Conservation (phyloP, 257 asterid genomes). For the Solanum acaule region DNA sequence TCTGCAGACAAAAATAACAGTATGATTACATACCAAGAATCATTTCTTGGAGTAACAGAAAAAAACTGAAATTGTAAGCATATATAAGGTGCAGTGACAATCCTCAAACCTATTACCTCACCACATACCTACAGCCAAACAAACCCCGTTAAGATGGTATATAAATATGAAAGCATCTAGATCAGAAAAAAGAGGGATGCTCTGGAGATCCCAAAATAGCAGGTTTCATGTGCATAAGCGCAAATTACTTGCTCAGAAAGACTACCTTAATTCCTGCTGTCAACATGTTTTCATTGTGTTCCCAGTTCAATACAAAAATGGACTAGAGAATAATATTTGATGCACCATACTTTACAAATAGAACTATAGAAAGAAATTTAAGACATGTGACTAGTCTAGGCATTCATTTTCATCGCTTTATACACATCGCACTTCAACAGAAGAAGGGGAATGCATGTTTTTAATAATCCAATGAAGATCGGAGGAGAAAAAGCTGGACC, state of each 20-base stretch:
- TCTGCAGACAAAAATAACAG: constrained; percentile 39
- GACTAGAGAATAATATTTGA: background rate
- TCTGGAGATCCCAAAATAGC: background rate
- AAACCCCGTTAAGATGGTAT: background rate
- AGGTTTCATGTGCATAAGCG: background rate
- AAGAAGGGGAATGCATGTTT: background rate
- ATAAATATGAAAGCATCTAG: background rate
- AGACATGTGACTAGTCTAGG: background rate
- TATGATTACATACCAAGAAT: constrained; percentile 21
- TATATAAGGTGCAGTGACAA: background rate
- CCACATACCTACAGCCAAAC: background rate
- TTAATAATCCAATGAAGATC: background rate
- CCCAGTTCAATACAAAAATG: background rate
- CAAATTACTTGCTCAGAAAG: background rate
- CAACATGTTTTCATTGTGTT: background rate
- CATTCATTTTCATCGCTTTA: background rate
- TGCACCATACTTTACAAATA: background rate
- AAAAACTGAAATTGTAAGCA: background rate
- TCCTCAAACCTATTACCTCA: background rate
- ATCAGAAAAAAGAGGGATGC: background rate
- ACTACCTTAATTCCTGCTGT: background rate
- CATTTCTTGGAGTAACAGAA: background rate
- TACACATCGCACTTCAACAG: background rate
- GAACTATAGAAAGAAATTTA: background rate
- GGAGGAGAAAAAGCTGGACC: background rate